Percentiles rank a stretch among this genome's conserved stretches.
phyloP scores from a whole-genome alignment of 805 yeast genomes.

The Yamadazyma sp. region DNA sequence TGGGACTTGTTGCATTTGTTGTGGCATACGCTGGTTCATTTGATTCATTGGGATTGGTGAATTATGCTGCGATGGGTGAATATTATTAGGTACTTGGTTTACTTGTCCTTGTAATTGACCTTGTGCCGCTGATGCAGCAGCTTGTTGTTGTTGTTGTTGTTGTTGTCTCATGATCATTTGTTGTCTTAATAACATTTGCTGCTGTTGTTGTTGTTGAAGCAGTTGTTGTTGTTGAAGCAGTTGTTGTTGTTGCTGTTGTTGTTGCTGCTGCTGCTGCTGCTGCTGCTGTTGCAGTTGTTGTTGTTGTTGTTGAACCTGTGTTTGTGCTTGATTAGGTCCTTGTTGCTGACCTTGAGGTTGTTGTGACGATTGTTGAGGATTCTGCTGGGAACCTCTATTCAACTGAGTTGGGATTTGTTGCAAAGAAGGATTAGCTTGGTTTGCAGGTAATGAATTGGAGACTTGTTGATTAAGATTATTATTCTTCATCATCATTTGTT shows the following conservation, averaged over 20 bases:
- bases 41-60: slow-evolving; percentile 2
- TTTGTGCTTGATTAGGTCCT: slow-evolving; percentile 1
- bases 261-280: neutral
- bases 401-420: neutral
- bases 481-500: slow-evolving; percentile 18
- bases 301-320: slow-evolving; percentile 2
- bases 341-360: slow-evolving; percentile 2
- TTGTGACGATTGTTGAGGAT: too few species aligned
- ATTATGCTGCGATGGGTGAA: slow-evolving; percentile 5
- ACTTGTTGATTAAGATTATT: too few species aligned
- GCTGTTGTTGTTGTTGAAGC: slow-evolving; percentile 29
- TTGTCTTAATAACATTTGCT: slow-evolving; percentile 25
- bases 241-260: neutral
- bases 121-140: slow-evolving; percentile 12
- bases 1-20: slow-evolving; percentile 6
- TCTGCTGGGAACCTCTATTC: neutral
- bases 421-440: neutral
- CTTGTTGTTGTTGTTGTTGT: slow-evolving; percentile 10
- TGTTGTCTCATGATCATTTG: slow-evolving; percentile 22
- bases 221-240: slow-evolving; percentile 10
- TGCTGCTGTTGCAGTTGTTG: slow-evolving; percentile 7
- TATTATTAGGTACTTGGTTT: slow-evolving; percentile 6
- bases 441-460: neutral
- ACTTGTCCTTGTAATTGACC: slow-evolving; percentile 11
- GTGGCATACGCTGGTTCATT: slow-evolving; percentile 8